Conservation (phyloP, 108 stramenopile species). For the Skeletonema tropicum region DNA sequence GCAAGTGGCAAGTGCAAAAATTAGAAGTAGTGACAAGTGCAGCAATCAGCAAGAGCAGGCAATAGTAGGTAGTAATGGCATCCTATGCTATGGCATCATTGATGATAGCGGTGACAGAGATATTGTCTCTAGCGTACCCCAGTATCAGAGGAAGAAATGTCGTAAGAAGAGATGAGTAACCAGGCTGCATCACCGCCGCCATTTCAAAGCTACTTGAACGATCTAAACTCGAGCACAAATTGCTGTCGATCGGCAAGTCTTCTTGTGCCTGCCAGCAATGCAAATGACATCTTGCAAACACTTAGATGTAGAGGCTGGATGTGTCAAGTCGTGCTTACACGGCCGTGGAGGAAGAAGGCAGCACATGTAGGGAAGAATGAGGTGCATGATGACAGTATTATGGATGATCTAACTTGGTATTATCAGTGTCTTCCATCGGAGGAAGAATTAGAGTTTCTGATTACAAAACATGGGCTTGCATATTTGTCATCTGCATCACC, state of each 20-base stretch:
- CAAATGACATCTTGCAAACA: conserved; percentile 14
- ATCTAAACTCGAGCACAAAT: conserved; percentile 20
- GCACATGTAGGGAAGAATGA: not conserved
- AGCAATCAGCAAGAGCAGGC: too few species aligned
- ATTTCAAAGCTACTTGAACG: conserved; percentile 23
- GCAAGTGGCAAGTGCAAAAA: too few species aligned
- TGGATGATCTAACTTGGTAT: not conserved
- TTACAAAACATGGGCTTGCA: conserved; percentile 8
- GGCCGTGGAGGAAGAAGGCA: conserved; percentile 9
- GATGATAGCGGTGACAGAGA: too few species aligned
- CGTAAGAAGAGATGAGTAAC: not conserved
- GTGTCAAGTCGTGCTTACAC: conserved; percentile 21
- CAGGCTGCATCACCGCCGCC: not conserved
- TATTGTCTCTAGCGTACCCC: too few species aligned
- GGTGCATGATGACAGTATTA: not conserved
- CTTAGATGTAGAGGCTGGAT: conserved; percentile 29
- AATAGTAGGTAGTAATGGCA: too few species aligned
- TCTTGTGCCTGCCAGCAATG: conserved; percentile 16
- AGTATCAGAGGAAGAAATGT: too few species aligned
- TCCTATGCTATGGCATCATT: too few species aligned
- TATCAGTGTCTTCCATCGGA: conserved; percentile 24
- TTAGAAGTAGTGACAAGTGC: too few species aligned
- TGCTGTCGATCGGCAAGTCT: conserved; percentile 39
- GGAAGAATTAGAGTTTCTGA: conserved; percentile 19
- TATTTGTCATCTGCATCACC: not conserved